Evolutionary conservation across 495 filamentous ascomycete genomes (phyloP), one percentile per base, ranked within the genome.

Genomic region (Podospora conica): DNA sequence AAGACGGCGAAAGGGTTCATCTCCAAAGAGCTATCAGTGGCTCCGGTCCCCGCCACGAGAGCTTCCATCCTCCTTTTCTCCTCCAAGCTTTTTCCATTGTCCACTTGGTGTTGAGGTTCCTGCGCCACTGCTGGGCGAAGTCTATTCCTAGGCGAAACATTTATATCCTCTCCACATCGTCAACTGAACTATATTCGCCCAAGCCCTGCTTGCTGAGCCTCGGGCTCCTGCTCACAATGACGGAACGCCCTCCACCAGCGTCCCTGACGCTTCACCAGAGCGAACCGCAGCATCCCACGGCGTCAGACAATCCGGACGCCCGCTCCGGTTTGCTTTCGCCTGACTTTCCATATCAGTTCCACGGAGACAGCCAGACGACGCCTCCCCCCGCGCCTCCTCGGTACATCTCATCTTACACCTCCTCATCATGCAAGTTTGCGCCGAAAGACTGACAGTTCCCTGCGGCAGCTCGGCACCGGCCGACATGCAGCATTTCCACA

Each of bases 401-500:
- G 40, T 48, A 48, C 6, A 48, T 5, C 15, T 18, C 40, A 48
- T 48, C 40, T 48, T 0, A n/a, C 40, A 48, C 40, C 15, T 48
- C 40, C 8, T 48, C 40, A 48, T 2, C 15, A 48, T 48, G 40
- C 40, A 48, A 8, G 40, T 5, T n/a, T 48, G 40, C 18, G 2
- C 18, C 40, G 40, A 48, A 48, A n/a, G 40, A 48, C 21, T 55
- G n/a, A 20, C 48, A 25, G 15, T 48, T 23, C 29, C 55, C n/a
- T n/a, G 12, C 20, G 10, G 12, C 61, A 82, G 77, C 31, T 79
- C 80, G 62, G 77, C 79, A 20, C 78, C 78, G 22, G 64, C 79
- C 31, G 66, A 71, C 56, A 68, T 75, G 55, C 76, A 77, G 31
- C 68, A 68, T 18, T 80, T 78, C 65, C 84, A 89, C 65, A 91